These are phyloP conservation scores for Monilinia vaccinii-corymbosi DNA, from an alignment of 2,329 filamentous ascomycete genomes.

Conservation along the genomic window DNA sequence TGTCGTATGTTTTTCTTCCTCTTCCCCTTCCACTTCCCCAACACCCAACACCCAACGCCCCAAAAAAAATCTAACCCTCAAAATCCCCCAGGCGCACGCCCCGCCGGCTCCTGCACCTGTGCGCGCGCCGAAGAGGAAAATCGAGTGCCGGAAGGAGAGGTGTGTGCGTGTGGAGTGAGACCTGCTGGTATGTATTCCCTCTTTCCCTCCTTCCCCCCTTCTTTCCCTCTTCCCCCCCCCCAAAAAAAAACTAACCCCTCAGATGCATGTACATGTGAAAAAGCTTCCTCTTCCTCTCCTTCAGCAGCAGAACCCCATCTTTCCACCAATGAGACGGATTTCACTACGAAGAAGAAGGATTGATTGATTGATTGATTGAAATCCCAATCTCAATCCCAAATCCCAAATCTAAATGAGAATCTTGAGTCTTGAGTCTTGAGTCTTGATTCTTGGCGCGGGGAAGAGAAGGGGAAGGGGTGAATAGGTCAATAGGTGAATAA, in stretches of 20 bases:
- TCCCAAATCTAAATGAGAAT: too few species aligned
- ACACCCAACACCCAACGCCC: neutral
- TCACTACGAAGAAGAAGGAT: slow-evolving; percentile 75
- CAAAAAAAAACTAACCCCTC: neutral
- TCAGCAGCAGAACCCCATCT: too few species aligned
- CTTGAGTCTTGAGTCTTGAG: too few species aligned
- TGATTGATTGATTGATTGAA: too few species aligned
- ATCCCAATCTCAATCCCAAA: too few species aligned
- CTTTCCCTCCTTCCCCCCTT: neutral
- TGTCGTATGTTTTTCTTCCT: slow-evolving; percentile 47
- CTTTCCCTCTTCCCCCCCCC: neutral
- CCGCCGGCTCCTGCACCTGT: slow-evolving; percentile 74
- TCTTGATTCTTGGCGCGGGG: too few species aligned
- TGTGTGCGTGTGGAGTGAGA: slow-evolving; percentile 71
- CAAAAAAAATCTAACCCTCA: neutral
- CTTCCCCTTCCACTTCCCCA: slow-evolving; percentile 27
- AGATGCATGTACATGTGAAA: slow-evolving; percentile 78
- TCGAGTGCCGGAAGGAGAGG: slow-evolving; percentile 43
- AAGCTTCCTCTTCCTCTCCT: too few species aligned
- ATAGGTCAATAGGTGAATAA: too few species aligned
- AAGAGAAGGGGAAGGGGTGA: too few species aligned
- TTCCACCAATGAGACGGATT: slow-evolving; percentile 81
- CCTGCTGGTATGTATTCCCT: slow-evolving; percentile 48
- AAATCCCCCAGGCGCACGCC: slow-evolving; percentile 45
- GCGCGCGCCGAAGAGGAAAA: slow-evolving; percentile 66